Evolutionary conservation across 768 basidiomycete species (phyloP).

Genomic region (Infundibulicybe gibba): DNA sequence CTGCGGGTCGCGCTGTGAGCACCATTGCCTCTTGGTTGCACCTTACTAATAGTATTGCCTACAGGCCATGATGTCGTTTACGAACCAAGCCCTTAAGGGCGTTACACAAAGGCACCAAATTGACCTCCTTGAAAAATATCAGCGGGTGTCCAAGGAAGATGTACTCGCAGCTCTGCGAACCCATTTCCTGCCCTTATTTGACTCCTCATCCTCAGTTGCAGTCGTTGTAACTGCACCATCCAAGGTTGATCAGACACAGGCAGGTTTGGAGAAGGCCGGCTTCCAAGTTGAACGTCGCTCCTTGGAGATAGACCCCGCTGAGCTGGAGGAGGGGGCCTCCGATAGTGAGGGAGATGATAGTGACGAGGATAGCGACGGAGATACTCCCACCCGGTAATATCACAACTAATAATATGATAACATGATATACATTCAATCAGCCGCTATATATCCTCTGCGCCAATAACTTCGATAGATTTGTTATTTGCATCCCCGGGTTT

Average conservation of each 20-base stretch:
- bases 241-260: slow-evolving; percentile 68
- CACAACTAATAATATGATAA: neutral
- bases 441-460: slow-evolving; percentile 6
- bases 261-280: slow-evolving; percentile 61
- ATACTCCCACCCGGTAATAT: slow-evolving; percentile 8
- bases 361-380: slow-evolving; percentile 26
- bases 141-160: slow-evolving; percentile 76
- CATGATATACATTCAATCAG: neutral
- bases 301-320: slow-evolving; percentile 56
- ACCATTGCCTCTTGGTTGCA: neutral
- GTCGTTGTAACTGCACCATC: slow-evolving; percentile 82
- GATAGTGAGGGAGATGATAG: slow-evolving; percentile 27
- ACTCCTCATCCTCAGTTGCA: slow-evolving; percentile 68
- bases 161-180: slow-evolving; percentile 64
- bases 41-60: slow-evolving; percentile 2
- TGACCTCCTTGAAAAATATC: slow-evolving; percentile 73
- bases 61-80: slow-evolving; percentile 80
- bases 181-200: slow-evolving; percentile 85
- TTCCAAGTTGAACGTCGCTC: slow-evolving; percentile 76
- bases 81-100: slow-evolving; percentile 88
- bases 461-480: slow-evolving; percentile 59
- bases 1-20: slow-evolving; percentile 82
- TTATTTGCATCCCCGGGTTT: slow-evolving; percentile 72
- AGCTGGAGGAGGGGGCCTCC: slow-evolving; percentile 37
- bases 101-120: slow-evolving; percentile 72